Percentiles rank a stretch among this genome's conserved stretches.
Evolutionary conservation across 768 basidiomycete species (phyloP).

Genomic region (Agaricus bisporus): DNA sequence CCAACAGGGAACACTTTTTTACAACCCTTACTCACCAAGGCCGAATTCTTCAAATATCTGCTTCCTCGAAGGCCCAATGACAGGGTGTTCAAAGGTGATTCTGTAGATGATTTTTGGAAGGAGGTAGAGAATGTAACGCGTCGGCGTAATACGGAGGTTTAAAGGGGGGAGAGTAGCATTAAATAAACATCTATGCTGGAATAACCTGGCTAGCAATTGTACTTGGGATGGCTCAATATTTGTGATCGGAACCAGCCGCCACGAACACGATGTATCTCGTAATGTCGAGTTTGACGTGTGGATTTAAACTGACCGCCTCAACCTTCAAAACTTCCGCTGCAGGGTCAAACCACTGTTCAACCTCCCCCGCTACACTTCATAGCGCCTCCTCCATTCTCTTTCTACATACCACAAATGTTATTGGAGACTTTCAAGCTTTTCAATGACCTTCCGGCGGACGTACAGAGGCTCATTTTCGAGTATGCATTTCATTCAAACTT

Average conservation of each 20-base stretch:
- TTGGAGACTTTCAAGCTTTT: not conserved
- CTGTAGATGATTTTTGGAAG: not conserved
- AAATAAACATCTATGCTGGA: not conserved
- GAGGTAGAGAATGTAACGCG: not conserved
- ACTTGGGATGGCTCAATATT: too few species aligned
- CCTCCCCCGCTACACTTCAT: not conserved
- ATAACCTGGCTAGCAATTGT: too few species aligned
- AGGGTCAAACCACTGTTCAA: not conserved
- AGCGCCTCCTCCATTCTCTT: not conserved
- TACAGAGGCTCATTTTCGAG: conserved; percentile 3
- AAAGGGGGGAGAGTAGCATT: not conserved
- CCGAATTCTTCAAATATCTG: not conserved
- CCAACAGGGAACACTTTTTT: not conserved
- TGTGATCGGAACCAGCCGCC: too few species aligned
- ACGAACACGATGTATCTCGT: too few species aligned
- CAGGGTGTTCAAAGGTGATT: not conserved
- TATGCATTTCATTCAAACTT: not conserved
- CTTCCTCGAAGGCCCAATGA: not conserved
- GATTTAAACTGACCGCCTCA: too few species aligned
- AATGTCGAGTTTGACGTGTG: too few species aligned
- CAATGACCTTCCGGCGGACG: not conserved
- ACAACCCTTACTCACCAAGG: not conserved
- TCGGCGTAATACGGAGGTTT: not conserved
- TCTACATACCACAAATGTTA: not conserved
- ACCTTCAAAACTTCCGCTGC: too few species aligned